Evolutionary conservation across 169 alveolate genomes (phyloP), one percentile per base, ranked within the genome.

Genomic region (Ichthyophthirius multifiliis): DNA sequence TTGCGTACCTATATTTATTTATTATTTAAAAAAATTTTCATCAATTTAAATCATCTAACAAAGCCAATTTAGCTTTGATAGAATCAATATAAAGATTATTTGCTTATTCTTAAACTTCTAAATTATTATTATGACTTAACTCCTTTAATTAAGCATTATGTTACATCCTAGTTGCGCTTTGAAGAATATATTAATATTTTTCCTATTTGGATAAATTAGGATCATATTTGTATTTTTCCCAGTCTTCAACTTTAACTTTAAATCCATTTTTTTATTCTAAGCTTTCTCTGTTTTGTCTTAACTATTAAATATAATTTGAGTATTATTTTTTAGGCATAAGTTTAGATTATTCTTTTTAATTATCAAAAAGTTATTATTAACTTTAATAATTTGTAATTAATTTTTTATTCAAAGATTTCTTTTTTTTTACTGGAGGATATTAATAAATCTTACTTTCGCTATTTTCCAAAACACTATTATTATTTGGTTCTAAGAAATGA

Each of bases 1-100:
- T n/a, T n/a, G n/a, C n/a, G n/a, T n/a, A n/a, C n/a, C n/a, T n/a
- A n/a, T n/a, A n/a, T n/a, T n/a, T n/a, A n/a, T n/a, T n/a, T n/a
- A n/a, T n/a, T n/a, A n/a, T n/a, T n/a, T n/a, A n/a, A n/a, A n/a
- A n/a, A n/a, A n/a, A n/a, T n/a, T n/a, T n/a, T n/a, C n/a, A 41
- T 73, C 43, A 64, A 62, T 64, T 46, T 4, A 81, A 73, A 32
- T 78, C n/a, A 41, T 78, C 85, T 4, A 78, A 48, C 30, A 78
- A 41, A 12, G 71, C 74, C 6, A 78, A 27, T 32, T 78, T 78
- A 13, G 85, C 85, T 65, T 78, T 41, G 4, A 78, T 78, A 12
- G 85, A 74, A 15, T 78, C 85, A 15, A 78, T 23, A 20, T 78
- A 78, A 63, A 78, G 75, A 55, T 82, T 82, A 74, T 82, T 82